phyloP scores from a whole-genome alignment of 2,329 filamentous ascomycete species.

The Neofusicoccum ribis region DNA sequence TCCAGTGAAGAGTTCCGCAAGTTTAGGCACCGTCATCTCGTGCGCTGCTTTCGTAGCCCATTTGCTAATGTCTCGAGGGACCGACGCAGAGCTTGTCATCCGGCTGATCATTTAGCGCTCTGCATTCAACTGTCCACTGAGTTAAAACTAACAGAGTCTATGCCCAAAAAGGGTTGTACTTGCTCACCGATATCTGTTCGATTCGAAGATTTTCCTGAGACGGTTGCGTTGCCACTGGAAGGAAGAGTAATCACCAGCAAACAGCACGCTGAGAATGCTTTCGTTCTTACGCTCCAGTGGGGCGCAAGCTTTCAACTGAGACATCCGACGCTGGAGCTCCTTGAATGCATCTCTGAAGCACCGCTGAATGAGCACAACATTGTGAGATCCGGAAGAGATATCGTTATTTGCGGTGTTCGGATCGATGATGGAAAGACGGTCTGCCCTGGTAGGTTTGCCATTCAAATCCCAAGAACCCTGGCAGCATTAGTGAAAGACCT shows the following conservation, averaged over 20 bases:
- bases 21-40: no score
- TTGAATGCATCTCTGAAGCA: constrained; percentile 60
- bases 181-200: background rate
- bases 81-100: no score
- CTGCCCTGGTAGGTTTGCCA: constrained; percentile 36
- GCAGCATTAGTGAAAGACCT: constrained; percentile 3
- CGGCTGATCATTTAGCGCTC: no score
- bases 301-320: constrained; percentile 43
- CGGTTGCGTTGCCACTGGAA: constrained; percentile 69
- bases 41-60: no score
- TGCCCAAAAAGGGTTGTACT: background rate
- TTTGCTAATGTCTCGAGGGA: no score
- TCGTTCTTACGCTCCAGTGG: constrained; percentile 30
- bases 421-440: constrained; percentile 84
- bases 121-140: no score
- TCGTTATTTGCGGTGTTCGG: constrained; percentile 85
- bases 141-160: no score
- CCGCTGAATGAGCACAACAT: constrained; percentile 66
- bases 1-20: no score
- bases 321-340: constrained; percentile 55
- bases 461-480: constrained; percentile 26
- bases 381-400: constrained; percentile 81
- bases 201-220: constrained; percentile 11
- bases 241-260: constrained; percentile 76
- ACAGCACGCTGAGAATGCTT: constrained; percentile 70